phyloP scores from a whole-genome alignment of 768 basidiomycete species.

The Tremella mesenterica region DNA sequence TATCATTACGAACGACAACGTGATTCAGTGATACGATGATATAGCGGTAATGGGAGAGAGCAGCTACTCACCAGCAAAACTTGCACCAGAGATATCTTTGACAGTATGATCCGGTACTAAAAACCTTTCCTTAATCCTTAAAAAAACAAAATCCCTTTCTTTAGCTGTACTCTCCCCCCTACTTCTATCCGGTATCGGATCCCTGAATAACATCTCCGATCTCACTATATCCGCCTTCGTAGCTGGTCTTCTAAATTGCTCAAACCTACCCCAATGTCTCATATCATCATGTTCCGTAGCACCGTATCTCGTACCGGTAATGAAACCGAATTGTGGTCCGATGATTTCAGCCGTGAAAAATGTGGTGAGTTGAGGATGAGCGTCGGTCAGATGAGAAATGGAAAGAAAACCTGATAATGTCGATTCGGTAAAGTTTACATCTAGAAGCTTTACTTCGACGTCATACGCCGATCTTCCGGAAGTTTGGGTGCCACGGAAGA shows the following conservation, averaged over 20 bases:
- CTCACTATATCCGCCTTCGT: conserved; percentile 64
- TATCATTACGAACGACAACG: too few species aligned
- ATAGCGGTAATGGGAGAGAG: neutral
- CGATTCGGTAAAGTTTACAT: conserved; percentile 79
- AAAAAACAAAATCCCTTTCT: conserved; percentile 56
- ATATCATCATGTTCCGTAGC: conserved; percentile 85
- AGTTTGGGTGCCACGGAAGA: conserved; percentile 85
- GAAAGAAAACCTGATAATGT: conserved; percentile 84
- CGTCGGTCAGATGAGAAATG: conserved; percentile 83
- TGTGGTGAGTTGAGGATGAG: conserved; percentile 91
- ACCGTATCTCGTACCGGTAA: conserved; percentile 56
- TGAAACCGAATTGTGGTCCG: conserved; percentile 78
- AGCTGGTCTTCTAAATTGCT: conserved; percentile 68
- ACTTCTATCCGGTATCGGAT: conserved; percentile 26
- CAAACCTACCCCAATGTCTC: conserved; percentile 90
- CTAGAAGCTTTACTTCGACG: conserved; percentile 81
- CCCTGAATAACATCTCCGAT: conserved; percentile 68
- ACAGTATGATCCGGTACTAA: conserved; percentile 90
- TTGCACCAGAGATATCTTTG: conserved; percentile 87
- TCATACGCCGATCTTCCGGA: conserved; percentile 90
- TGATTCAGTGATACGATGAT: too few species aligned
- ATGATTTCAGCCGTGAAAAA: conserved; percentile 97
- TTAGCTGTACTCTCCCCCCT: conserved; percentile 15
- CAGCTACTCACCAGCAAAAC: conserved; percentile 71
- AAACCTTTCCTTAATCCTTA: conserved; percentile 96